Evolutionary conservation across 2,329 filamentous ascomycete genomes (phyloP), one percentile per base, ranked within the genome.

Genomic region (Boeremia lycopersici): DNA sequence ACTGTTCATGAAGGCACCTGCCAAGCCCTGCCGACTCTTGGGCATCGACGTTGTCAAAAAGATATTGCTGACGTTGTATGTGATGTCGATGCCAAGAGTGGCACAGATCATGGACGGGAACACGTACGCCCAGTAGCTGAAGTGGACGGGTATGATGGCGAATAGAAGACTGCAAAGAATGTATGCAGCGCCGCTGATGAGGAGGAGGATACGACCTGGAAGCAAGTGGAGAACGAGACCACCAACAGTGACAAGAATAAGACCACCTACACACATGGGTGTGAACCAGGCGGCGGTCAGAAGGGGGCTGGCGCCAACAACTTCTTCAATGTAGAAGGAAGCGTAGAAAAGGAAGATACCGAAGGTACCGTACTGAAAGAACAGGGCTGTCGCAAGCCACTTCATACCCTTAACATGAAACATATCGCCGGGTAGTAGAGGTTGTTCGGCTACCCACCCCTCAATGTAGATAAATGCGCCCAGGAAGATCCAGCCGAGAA

Each of bases 361-460:
- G 29, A 73, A 76, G 10, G 62, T 67, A 6, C 72, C 73, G 48
- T 74, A 75, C n/a, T 72, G 65, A 63, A 89, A 85, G 43, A 75
- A 74, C 1, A 74, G 57, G 0, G 72, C 72, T 2, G 67, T n/a
- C 0, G 67, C 61, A 8, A 75, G 61, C 6, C 73, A 63, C 39
- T 69, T 72, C 84, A 93, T 89, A 48, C 86, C 86, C 56, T 85
- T 87, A 4, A 88, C 83, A 17, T 78, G 76, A 75, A 95, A 93
- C 23, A 93, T 73, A 17, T 88, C 88, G 0, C 81, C 77, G 0
- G 90, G 89, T 0, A 95, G 76, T 1, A 95, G 76, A 0, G 90
- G 90, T 46, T 87, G 81, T 13, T 80, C 70, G 1, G 88, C 84
- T 0, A 90, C 81, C 84, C 86, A 89, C 0, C 86, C 86, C 75